Conservation (phyloP, 1,139 yeast species). For the Debaryomyces udenii region DNA sequence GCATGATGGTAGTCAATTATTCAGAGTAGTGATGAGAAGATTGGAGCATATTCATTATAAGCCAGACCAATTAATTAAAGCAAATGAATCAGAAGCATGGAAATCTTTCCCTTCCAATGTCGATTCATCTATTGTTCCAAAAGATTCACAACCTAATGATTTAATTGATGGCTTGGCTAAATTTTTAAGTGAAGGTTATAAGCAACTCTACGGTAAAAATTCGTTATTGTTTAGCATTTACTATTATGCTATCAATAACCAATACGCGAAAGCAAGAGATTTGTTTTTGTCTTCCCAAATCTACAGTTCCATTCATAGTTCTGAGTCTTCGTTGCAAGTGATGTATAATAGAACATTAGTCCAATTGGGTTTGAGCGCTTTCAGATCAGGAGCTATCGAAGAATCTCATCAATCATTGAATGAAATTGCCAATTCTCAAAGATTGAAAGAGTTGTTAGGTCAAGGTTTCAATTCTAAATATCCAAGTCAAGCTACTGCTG, state of each 20-base stretch:
- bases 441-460: slow-evolving; percentile 90
- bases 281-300: slow-evolving; percentile 84
- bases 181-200: slow-evolving; percentile 66
- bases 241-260: slow-evolving; percentile 86
- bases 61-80: slow-evolving; percentile 72
- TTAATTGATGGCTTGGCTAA: slow-evolving; percentile 69
- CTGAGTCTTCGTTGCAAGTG: slow-evolving; percentile 86
- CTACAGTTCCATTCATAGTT: slow-evolving; percentile 77
- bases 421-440: slow-evolving; percentile 84
- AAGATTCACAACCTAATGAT: slow-evolving; percentile 36
- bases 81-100: slow-evolving; percentile 79
- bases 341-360: slow-evolving; percentile 93
- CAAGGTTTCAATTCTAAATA: slow-evolving; percentile 82
- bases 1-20: slow-evolving; percentile 59
- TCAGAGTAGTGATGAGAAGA: slow-evolving; percentile 81
- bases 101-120: slow-evolving; percentile 30
- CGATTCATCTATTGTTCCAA: slow-evolving; percentile 39
- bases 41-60: slow-evolving; percentile 93
- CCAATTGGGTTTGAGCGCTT: slow-evolving; percentile 94
- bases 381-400: slow-evolving; percentile 82
- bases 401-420: slow-evolving; percentile 88
- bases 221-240: slow-evolving; percentile 87
- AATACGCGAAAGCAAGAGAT: slow-evolving; percentile 83
- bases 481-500: slow-evolving; percentile 57
- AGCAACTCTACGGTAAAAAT: slow-evolving; percentile 72